Conservation (phyloP, 371 early-diverging fungal genomes). For the Amoeboaphelidium protococcarum region DNA sequence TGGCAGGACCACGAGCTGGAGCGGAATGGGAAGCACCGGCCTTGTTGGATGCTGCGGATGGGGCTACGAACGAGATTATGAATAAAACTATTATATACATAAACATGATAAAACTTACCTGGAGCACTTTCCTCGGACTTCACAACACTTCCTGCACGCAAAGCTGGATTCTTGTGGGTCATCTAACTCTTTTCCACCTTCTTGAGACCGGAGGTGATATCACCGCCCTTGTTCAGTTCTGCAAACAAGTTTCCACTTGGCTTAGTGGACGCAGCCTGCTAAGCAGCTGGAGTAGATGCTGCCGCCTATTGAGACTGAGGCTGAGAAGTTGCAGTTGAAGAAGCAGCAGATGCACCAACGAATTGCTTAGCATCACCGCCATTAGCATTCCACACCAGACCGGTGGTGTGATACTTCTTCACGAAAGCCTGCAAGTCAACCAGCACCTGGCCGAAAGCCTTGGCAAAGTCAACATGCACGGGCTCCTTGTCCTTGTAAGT, state of each 20-base stretch:
- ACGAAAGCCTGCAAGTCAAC: slow-evolving; percentile 52
- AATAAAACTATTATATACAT: background rate
- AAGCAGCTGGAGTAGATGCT: too few relatives aligned
- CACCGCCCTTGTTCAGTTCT: slow-evolving; percentile 54
- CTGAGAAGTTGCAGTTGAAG: too few relatives aligned
- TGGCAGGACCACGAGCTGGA: slow-evolving; percentile 35
- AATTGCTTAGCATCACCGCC: too few relatives aligned
- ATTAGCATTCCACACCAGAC: slow-evolving; percentile 71
- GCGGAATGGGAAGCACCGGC: slow-evolving; percentile 28
- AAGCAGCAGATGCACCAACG: too few relatives aligned
- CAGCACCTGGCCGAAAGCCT: slow-evolving; percentile 32
- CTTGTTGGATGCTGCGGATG: slow-evolving; percentile 16
- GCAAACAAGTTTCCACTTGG: slow-evolving; percentile 60
- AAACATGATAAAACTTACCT: too few relatives aligned
- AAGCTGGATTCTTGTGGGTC: slow-evolving; percentile 85
- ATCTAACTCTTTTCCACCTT: slow-evolving; percentile 83
- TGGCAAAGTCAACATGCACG: slow-evolving; percentile 58
- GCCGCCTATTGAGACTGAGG: too few relatives aligned
- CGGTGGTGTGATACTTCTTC: slow-evolving; percentile 63
- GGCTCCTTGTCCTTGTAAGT: slow-evolving; percentile 64
- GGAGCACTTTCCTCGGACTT: slow-evolving; percentile 4
- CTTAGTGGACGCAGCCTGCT: too few relatives aligned
- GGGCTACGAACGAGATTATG: slow-evolving; percentile 2
- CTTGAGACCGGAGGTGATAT: slow-evolving; percentile 54
- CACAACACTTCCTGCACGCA: slow-evolving; percentile 36